Evolutionary conservation across 805 yeast genomes (phyloP).

Genomic region (Metschnikowia lochheadii): DNA sequence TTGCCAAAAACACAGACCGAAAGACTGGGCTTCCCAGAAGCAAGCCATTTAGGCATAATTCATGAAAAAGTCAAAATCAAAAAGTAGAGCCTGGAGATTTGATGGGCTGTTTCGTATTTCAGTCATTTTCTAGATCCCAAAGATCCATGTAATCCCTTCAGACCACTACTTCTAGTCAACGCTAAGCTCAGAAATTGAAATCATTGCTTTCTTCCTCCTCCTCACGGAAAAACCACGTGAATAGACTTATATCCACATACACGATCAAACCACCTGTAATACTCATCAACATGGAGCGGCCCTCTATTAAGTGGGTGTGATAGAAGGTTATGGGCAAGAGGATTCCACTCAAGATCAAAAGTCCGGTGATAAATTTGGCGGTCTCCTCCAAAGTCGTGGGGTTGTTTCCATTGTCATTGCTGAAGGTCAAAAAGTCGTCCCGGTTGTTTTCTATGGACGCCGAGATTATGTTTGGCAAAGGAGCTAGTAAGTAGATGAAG

Average conservation of each 20-base stretch:
- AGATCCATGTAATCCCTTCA: not conserved
- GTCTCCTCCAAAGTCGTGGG: slow-evolving; percentile 38
- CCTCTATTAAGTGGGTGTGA: slow-evolving; percentile 33
- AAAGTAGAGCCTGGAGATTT: not conserved
- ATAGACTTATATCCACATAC: slow-evolving; percentile 40
- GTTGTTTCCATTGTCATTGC: slow-evolving; percentile 35
- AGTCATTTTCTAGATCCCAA: too few relatives aligned
- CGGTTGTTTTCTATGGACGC: slow-evolving; percentile 34
- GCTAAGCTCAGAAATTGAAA: slow-evolving; percentile 31
- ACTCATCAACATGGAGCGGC: slow-evolving; percentile 42
- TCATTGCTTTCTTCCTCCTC: slow-evolving; percentile 44
- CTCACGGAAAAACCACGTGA: slow-evolving; percentile 45
- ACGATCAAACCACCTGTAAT: slow-evolving; percentile 42
- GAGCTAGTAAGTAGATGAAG: slow-evolving; percentile 40
- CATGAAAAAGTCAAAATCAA: not conserved
- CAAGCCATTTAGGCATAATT: not conserved
- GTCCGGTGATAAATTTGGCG: slow-evolving; percentile 37
- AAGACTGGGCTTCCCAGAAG: not conserved
- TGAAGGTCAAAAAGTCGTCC: slow-evolving; percentile 43
- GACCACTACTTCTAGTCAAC: not conserved
- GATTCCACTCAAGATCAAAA: slow-evolving; percentile 41
- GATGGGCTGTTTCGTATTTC: too few relatives aligned
- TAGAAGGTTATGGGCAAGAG: slow-evolving; percentile 40
- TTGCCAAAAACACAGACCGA: not conserved
- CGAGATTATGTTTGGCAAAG: slow-evolving; percentile 41